Conservation (phyloP, 192 early-diverging fungal genomes). For the Funneliformis mosseae region DNA sequence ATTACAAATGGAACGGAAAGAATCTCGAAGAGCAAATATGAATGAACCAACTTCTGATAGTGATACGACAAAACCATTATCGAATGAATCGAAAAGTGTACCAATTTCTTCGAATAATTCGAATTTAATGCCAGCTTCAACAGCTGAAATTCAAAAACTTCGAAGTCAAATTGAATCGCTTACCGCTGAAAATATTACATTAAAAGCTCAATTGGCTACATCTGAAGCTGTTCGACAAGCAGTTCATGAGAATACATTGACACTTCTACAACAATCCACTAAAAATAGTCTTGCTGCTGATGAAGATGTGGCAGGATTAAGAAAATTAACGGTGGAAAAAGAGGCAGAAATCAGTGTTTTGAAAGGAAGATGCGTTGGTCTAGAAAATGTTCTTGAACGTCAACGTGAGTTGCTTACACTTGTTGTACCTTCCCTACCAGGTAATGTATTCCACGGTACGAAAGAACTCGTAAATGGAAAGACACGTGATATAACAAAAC, state of each 20-base stretch:
- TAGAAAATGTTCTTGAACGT: slow-evolving; percentile 4
- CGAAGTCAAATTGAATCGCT: slow-evolving; percentile 9
- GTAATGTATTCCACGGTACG: neutral
- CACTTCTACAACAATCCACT: neutral
- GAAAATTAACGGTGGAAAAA: slow-evolving; percentile 3
- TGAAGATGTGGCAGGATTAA: neutral
- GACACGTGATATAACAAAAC: neutral
- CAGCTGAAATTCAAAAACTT: slow-evolving; percentile 3
- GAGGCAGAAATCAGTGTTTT: slow-evolving; percentile 6
- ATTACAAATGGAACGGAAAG: slow-evolving; percentile 31
- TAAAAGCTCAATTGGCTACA: neutral
- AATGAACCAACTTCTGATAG: neutral
- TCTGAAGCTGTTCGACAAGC: slow-evolving; percentile 3
- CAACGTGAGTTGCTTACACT: slow-evolving; percentile 11
- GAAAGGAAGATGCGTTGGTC: slow-evolving; percentile 16
- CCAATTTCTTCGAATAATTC: neutral
- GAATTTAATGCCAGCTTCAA: neutral
- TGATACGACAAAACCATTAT: neutral
- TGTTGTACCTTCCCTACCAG: neutral
- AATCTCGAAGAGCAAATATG: neutral
- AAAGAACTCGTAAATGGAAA: neutral
- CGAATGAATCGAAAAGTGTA: neutral
- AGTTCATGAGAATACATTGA: slow-evolving; percentile 19
- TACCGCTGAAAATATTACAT: neutral
- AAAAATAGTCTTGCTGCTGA: neutral